Conservation (phyloP, 108 stramenopile species). For the Discostella stelligeroides region DNA sequence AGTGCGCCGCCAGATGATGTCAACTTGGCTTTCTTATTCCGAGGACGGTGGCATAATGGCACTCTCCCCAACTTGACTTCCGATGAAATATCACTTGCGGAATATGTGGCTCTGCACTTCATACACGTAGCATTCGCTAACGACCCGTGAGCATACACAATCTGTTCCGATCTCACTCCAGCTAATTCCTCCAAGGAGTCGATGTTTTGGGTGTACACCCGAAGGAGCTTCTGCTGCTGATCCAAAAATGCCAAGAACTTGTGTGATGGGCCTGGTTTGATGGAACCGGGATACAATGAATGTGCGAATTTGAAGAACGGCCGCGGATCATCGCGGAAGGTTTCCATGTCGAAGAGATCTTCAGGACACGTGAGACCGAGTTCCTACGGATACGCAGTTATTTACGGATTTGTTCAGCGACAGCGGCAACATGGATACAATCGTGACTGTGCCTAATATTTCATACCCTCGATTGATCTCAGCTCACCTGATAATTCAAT, state of each 20-base stretch:
- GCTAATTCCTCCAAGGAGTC: constrained; percentile 74
- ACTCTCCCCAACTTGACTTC: constrained; percentile 62
- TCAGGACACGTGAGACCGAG: constrained; percentile 58
- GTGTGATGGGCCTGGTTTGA: constrained; percentile 71
- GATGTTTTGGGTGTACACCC: constrained; percentile 86
- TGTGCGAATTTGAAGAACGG: constrained; percentile 69
- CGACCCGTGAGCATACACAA: constrained; percentile 87
- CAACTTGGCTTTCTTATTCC: constrained; percentile 28
- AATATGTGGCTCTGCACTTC: constrained; percentile 60
- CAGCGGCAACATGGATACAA: no score
- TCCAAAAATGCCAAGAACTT: constrained; percentile 73
- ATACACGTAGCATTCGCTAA: constrained; percentile 64
- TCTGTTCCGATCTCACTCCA: constrained; percentile 63
- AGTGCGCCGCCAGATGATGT: no score
- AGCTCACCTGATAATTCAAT: constrained; percentile 51
- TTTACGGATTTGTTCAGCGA: no score
- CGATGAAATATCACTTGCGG: constrained; percentile 48
- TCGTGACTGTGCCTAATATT: no score
- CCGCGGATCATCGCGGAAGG: constrained; percentile 71
- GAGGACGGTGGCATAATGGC: constrained; percentile 54
- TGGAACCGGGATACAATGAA: constrained; percentile 39
- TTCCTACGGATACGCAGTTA: constrained; percentile 20
- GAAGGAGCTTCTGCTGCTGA: constrained; percentile 59
- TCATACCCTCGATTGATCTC: no score
- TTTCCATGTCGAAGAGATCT: constrained; percentile 82